Evolutionary conservation across 768 basidiomycete genomes (phyloP).

Genomic region (Cystofilobasidium capitatum): DNA sequence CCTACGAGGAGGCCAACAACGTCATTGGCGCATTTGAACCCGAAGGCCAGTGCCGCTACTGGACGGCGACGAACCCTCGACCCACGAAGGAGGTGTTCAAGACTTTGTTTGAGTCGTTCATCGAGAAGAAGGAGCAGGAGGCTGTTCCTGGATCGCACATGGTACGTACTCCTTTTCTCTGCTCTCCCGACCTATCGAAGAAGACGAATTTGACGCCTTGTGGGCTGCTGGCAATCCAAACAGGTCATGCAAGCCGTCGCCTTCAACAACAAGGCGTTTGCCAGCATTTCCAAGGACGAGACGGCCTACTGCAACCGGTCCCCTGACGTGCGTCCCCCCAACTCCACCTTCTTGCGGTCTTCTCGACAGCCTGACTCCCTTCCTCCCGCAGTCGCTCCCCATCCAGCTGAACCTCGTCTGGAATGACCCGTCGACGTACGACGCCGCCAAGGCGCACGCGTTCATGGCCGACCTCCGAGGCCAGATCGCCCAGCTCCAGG

Average conservation of each 20-base stretch:
- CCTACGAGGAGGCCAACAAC: background rate
- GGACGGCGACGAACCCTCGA: background rate
- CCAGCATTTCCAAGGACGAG: background rate
- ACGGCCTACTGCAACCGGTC: background rate
- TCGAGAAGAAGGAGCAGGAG: no score
- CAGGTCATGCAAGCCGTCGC: background rate
- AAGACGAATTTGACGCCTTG: background rate
- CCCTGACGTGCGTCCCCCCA: background rate
- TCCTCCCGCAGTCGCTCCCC: background rate
- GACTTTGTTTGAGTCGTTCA: no score
- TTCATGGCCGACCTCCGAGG: slow-evolving; percentile 2
- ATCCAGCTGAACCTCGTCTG: slow-evolving; percentile 3
- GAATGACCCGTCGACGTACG: background rate
- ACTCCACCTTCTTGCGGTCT: background rate
- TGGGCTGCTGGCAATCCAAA: background rate
- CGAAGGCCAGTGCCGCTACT: background rate
- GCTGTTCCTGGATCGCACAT: no score
- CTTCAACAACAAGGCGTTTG: background rate
- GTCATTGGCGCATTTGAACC: background rate
- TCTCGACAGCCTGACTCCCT: background rate
- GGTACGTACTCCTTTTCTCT: no score
- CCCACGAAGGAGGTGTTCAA: no score
- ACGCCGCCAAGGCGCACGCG: background rate
- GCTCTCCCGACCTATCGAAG: background rate
- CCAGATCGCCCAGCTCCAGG: background rate